Evolutionary conservation across 163 green algal species (phyloP), one percentile per base, ranked within the genome.

Genomic region (Chloroidium sp.): DNA sequence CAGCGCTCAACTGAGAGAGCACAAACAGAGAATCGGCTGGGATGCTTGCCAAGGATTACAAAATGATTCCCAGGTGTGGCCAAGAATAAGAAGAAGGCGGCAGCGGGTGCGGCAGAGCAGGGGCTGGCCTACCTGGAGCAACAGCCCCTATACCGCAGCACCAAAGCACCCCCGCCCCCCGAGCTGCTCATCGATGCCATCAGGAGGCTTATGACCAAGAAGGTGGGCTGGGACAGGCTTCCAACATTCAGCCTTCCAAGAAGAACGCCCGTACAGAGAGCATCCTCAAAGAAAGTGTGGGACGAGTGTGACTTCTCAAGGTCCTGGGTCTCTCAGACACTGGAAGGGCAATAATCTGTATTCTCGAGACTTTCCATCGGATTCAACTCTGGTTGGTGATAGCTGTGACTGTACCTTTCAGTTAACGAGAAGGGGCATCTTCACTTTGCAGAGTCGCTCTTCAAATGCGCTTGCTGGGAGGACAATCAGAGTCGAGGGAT

Each of bases 21-120:
- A 36, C 36, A 36, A 36, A 36, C 36, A 36, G 36, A 36, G 36
- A 36, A 36, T 36, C 36, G 36, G 36, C 36, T 36, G 36, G 36
- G 36, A 36, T 36, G 36, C 36, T 36, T 36, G 36, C 36, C 36
- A 36, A 36, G 36, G 36, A 36, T 36, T 36, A 36, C 36, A 36
- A 36, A 36, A 36, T 36, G 36, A 36, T 36, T 36, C 36, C 36
- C 64, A 72, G 74, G 74, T 6, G 74, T 59, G 8, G 74, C 14
- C 13, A 61, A 6, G 14, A 77, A n/a, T n/a, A 77, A 77, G 74
- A 77, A 77, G 74, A n/a, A 13, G 14, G 74, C 74, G 14, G 59
- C n/a, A 4, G 74, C 74, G 12, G 74, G 8, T 77, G 74, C 74
- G 4, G 36, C n/a, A 13, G 14, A 77, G 74, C 74, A 77, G 36